A percentile compares a stretch with the other conserved stretches of the same genome.
Evolutionary conservation across 148 eudicot species (phyloP).

Genomic region (Rhododendron ferrugineum): DNA sequence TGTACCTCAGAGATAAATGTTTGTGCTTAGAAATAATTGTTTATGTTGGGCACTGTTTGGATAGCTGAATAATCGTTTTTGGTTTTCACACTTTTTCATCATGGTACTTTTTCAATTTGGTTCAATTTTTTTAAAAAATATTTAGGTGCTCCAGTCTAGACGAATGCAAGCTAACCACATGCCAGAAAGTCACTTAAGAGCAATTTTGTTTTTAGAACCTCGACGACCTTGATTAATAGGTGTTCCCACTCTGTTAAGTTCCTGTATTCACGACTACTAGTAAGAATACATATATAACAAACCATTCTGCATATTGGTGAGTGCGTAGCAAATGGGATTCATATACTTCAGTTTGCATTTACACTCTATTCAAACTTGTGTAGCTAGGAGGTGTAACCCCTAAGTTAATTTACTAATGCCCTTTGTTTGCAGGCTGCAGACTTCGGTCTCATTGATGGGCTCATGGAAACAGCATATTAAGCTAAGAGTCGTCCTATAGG

Average conservation of each 20-base stretch:
- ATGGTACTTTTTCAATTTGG: background rate
- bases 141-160: background rate
- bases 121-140: background rate
- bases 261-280: background rate
- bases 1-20: background rate
- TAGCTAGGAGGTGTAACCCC: background rate
- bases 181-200: background rate
- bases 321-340: background rate
- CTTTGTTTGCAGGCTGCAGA: constrained; percentile 66
- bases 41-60: background rate
- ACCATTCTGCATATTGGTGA: background rate
- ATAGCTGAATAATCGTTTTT: background rate
- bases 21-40: background rate
- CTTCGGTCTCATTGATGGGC: constrained; percentile 79
- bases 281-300: background rate
- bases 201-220: background rate
- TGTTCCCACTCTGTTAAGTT: background rate
- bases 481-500: background rate
- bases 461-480: constrained; percentile 73
- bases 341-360: too few species aligned
- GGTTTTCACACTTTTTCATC: background rate
- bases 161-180: background rate
- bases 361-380: background rate
- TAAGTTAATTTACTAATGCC: background rate
- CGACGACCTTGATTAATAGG: background rate